These are phyloP conservation scores for Farysia itapuensis DNA, from an alignment of 1,284 basidiomycete genomes.

Conservation along the genomic window DNA sequence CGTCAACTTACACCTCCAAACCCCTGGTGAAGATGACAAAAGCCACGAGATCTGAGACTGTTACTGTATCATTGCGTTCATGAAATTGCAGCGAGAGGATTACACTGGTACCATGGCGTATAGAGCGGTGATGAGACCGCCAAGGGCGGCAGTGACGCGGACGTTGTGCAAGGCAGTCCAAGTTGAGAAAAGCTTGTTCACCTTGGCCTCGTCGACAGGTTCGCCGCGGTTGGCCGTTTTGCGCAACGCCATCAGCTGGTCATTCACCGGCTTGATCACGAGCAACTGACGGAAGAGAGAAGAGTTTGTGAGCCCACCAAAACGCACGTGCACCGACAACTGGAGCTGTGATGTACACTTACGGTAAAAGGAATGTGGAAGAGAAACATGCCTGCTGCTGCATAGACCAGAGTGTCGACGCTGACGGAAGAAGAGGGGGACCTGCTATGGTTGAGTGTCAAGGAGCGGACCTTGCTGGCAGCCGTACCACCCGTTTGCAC, in stretches of 20 bases:
- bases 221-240: slow-evolving; percentile 15
- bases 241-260: slow-evolving; percentile 13
- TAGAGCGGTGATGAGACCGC: slow-evolving; percentile 11
- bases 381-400: background rate
- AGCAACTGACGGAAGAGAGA: too few species aligned
- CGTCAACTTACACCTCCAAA: too few species aligned
- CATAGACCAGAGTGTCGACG: background rate
- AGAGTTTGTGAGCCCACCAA: too few species aligned
- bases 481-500: slow-evolving; percentile 1
- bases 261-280: slow-evolving; percentile 16
- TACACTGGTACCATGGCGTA: slow-evolving; percentile 12
- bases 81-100: background rate
- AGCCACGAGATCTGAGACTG: too few species aligned
- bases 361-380: background rate
- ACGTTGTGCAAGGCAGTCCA: slow-evolving; percentile 32
- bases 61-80: too few species aligned
- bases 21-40: too few species aligned
- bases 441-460: too few species aligned
- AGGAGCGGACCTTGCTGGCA: too few species aligned
- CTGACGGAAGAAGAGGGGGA: too few species aligned
- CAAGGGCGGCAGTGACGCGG: slow-evolving; percentile 9
- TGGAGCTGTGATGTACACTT: too few species aligned
- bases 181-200: slow-evolving; percentile 5
- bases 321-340: too few species aligned
- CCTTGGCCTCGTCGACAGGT: slow-evolving; percentile 4